Conservation (phyloP, 2,329 filamentous ascomycete species). For the Dryadomyces quercus-mongolicae region DNA sequence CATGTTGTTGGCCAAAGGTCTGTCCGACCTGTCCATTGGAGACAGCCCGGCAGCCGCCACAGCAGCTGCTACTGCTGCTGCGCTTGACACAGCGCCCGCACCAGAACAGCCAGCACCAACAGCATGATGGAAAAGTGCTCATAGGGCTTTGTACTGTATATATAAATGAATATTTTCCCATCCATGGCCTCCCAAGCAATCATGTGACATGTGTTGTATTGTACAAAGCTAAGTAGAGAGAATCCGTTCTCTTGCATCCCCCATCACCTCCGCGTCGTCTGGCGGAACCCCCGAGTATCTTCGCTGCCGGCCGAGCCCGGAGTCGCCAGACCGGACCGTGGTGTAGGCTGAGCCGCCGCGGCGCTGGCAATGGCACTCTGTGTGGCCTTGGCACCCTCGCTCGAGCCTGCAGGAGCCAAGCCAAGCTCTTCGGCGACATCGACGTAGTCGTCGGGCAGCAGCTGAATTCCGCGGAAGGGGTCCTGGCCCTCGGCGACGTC, state of each 20-base stretch:
- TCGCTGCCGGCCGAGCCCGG: slow-evolving; percentile 4
- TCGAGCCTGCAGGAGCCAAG: background rate
- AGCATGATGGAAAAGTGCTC: no score
- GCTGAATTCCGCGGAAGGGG: slow-evolving; percentile 12
- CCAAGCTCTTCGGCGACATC: slow-evolving; percentile 8
- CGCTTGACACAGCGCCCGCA: background rate
- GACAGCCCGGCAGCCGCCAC: no score
- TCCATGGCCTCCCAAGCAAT: no score
- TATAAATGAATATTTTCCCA: no score
- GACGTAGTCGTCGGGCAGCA: slow-evolving; percentile 14
- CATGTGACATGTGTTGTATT: no score
- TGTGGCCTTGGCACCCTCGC: background rate
- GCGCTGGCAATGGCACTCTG: slow-evolving; percentile 2
- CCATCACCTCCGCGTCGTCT: slow-evolving; percentile 24
- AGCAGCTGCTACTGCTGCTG: no score
- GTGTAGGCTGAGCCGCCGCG: background rate
- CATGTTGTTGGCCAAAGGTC: slow-evolving; percentile 15
- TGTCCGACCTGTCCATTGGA: slow-evolving; percentile 1
- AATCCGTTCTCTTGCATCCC: background rate
- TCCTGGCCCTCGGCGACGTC: slow-evolving; percentile 25
- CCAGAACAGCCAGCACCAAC: background rate
- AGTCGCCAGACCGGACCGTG: background rate
- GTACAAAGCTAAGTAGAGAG: no score
- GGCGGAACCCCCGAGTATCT: slow-evolving; percentile 35
- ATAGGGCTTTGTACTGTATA: no score